Percentiles rank a stretch among this genome's conserved stretches.
Evolutionary conservation across 106 monocot species (phyloP).

Genomic region (Ottelia alismoides): DNA sequence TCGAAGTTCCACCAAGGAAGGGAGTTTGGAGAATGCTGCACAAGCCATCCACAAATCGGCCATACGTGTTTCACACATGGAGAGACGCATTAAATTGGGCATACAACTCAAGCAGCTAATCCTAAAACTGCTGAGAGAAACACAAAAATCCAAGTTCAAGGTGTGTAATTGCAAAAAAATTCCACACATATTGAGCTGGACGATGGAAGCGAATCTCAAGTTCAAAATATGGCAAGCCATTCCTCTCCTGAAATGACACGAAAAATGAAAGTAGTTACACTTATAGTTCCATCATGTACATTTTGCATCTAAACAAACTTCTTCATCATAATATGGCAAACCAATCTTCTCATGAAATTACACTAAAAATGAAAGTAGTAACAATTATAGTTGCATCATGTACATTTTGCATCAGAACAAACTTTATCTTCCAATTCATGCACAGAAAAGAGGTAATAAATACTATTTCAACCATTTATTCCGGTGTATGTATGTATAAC

Average conservation of each 20-base stretch:
- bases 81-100: constrained; percentile 35
- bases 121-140: constrained; percentile 21
- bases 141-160: constrained; percentile 32
- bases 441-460: too few species aligned
- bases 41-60: constrained; percentile 29
- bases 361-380: too few species aligned
- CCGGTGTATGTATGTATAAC: too few species aligned
- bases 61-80: constrained; percentile 37
- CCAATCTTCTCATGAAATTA: too few species aligned
- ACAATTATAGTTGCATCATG: too few species aligned
- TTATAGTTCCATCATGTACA: too few species aligned
- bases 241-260: constrained; percentile 19
- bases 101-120: constrained; percentile 28
- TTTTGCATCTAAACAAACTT: too few species aligned
- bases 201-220: constrained; percentile 24
- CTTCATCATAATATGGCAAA: too few species aligned
- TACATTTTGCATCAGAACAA: too few species aligned
- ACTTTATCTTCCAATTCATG: too few species aligned
- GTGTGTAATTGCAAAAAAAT: constrained; percentile 30
- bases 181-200: constrained; percentile 28
- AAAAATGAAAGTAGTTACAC: too few species aligned
- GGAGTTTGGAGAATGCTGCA: constrained; percentile 28
- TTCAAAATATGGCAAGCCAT: constrained; percentile 20
- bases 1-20: constrained; percentile 30
- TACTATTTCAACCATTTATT: too few species aligned